Evolutionary conservation across 208 protist genomes (phyloP), one percentile per base, ranked within the genome.

Genomic region (Crithidia fasciculata): DNA sequence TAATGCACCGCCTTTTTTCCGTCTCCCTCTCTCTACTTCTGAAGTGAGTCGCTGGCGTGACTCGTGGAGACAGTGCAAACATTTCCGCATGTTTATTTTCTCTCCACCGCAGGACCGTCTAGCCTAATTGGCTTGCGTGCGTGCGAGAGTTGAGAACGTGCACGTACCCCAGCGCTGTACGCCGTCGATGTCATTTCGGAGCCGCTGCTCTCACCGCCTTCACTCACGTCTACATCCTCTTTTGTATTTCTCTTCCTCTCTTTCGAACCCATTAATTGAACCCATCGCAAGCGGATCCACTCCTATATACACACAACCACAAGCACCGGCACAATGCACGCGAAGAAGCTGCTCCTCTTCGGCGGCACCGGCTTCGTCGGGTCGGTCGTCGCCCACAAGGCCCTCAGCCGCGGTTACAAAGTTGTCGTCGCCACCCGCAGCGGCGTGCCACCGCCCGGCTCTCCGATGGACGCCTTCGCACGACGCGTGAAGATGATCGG

Each of bases 301-400:
- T 18, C 49, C 2, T 6, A 70, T 7, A 71, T 41, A 72, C 13
- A 61, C 18, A 67, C 15, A 52, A 8, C 47, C 19, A 56, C 15
- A 55, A 5, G n/a, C 15, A 55, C 15, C 8, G 15, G n/a, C 50
- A 55, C 15, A 49, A 49, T 49, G 45, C 45, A 15, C 12, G 45
- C 9, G 49, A 81, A 81, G 66, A 96, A 96, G 63, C 50, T 96
- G n/a, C 65, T 96, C 7, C 60, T 95, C n/a, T 94, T 96, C 74
- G 92, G 92, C 28, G 92, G 89, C 9, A 96, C 83, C 18, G 92
- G 92, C 9, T 96, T 92, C 59, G 88, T 96, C 18, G 92, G 92
- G 16, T 81, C 80, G 72, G 19, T 72, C 44, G 80, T 96, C 5
- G 82, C 83, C 10, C 74, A 72, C 40, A 89, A 85, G 41, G 86